phyloP scores from a whole-genome alignment of 2,329 filamentous ascomycete species.

The Aspergillus calidoustus region DNA sequence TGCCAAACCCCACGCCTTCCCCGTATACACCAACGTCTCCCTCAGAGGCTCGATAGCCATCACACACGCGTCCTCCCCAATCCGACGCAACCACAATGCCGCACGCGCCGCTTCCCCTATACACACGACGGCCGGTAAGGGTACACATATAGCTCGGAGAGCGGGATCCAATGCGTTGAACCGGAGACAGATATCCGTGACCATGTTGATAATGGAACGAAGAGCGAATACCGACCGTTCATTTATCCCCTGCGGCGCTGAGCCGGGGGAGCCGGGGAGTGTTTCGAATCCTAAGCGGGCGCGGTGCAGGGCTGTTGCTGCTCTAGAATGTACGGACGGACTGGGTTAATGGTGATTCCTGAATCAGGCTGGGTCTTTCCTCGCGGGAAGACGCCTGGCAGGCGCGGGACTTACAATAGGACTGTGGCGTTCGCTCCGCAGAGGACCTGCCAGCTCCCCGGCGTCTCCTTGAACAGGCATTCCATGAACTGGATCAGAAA shows the following conservation, averaged over 20 bases:
- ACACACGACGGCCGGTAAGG: conserved; percentile 7
- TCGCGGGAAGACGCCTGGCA: accelerated
- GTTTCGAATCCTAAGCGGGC: too few species aligned
- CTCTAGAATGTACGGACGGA: too few species aligned
- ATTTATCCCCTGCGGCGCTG: background rate
- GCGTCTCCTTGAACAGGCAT: background rate
- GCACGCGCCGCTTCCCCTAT: conserved; percentile 5
- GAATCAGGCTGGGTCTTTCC: too few species aligned
- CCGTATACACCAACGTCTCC: background rate
- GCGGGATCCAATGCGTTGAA: background rate
- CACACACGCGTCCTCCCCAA: too few species aligned
- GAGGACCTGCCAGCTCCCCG: conserved; percentile 5
- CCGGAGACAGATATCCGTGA: conserved; percentile 13
- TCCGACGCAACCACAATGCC: background rate
- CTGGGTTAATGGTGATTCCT: too few species aligned
- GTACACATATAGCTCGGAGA: conserved; percentile 2
- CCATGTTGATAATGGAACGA: conserved; percentile 9
- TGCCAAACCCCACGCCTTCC: background rate
- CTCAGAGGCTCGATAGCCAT: background rate
- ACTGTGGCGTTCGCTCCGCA: conserved; percentile 6
- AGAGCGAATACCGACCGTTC: conserved; percentile 4
- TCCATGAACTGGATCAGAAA: conserved; percentile 1
- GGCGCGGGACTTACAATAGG: background rate
- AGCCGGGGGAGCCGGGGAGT: too few species aligned
- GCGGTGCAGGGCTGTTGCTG: too few species aligned